These are phyloP conservation scores for Naegleria gruberi DNA, from an alignment of 208 protist genomes.

Conservation along the genomic window DNA sequence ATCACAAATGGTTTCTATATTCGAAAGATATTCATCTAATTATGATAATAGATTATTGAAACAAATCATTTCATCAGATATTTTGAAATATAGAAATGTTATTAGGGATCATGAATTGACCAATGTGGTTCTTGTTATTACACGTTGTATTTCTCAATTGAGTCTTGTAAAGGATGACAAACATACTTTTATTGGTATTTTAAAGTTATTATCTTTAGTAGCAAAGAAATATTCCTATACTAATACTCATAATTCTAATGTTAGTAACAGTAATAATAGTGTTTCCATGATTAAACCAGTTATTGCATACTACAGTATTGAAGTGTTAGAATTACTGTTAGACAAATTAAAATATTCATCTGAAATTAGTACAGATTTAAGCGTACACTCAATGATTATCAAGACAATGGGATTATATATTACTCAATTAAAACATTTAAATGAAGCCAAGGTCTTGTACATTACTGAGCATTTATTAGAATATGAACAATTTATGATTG, in stretches of 20 bases:
- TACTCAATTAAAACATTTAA: neutral
- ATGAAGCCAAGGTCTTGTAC: neutral
- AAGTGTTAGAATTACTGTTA: neutral
- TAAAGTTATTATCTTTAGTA: neutral
- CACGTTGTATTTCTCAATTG: neutral
- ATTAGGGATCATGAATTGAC: constrained; percentile 6
- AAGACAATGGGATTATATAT: neutral
- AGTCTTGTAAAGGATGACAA: neutral
- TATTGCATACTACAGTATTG: neutral
- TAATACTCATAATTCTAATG: neutral
- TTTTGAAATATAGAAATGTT: neutral
- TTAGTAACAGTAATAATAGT: neutral
- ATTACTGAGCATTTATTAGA: neutral
- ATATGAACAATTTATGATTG: neutral
- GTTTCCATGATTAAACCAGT: neutral
- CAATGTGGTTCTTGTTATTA: neutral
- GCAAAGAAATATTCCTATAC: neutral
- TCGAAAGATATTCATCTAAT: neutral
- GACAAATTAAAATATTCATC: neutral
- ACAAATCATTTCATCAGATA: neutral
- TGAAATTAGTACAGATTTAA: neutral
- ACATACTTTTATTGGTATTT: neutral
- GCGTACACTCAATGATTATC: neutral
- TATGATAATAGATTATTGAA: neutral
- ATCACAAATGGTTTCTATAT: neutral